A percentile compares a stretch with the other conserved stretches of the same genome.
Conservation (phyloP, 305 asterid genomes). For the Salvia sclarea region DNA sequence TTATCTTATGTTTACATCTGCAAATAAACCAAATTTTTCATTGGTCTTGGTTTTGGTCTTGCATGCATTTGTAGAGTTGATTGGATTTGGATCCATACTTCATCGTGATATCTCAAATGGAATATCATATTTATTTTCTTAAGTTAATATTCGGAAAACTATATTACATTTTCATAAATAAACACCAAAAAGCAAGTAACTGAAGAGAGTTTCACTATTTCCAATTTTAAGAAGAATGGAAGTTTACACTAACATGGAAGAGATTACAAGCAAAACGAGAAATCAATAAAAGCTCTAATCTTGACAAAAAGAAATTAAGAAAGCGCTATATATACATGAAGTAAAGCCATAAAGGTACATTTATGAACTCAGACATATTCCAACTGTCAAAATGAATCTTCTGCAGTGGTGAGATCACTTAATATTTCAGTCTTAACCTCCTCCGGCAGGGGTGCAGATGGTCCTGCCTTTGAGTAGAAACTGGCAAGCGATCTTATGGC, state of each 20-base stretch:
- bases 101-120: too few species aligned
- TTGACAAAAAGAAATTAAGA: too few species aligned
- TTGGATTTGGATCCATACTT: too few species aligned
- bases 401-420: conserved; percentile 57
- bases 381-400: conserved; percentile 50
- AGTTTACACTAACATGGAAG: too few species aligned
- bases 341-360: too few species aligned
- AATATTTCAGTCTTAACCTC: conserved; percentile 64
- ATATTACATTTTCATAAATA: background rate
- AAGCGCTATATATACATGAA: background rate
- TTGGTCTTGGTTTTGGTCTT: background rate
- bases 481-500: conserved; percentile 75
- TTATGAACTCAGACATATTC: background rate
- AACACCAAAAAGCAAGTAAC: too few species aligned
- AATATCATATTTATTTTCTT: too few species aligned
- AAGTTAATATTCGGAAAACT: too few species aligned
- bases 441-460: conserved; percentile 78
- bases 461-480: conserved; percentile 89
- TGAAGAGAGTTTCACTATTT: too few species aligned
- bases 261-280: background rate
- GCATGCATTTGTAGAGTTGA: background rate
- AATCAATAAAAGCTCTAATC: background rate
- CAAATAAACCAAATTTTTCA: background rate
- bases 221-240: too few species aligned
- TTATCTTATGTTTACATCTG: background rate